Percentiles rank a stretch among this genome's conserved stretches.
phyloP scores from a whole-genome alignment of 768 basidiomycete species.

The Clitopilus hobsonii region DNA sequence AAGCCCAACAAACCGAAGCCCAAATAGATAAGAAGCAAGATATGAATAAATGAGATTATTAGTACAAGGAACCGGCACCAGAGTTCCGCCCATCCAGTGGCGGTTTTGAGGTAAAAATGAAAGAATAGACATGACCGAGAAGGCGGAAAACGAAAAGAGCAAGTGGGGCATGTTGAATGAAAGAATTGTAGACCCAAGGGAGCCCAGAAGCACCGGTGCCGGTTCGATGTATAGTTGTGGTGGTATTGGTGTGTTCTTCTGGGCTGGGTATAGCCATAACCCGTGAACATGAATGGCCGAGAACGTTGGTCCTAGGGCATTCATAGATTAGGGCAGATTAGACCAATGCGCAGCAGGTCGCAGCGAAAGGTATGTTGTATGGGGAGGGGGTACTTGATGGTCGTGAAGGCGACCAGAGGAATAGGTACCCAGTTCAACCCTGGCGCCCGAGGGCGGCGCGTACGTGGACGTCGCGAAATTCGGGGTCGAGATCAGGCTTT shows the following conservation, averaged over 20 bases:
- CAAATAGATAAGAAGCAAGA: background rate
- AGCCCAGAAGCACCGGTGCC: background rate
- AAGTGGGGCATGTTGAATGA: background rate
- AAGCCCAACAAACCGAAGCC: background rate
- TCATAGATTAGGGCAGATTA: conserved; percentile 5
- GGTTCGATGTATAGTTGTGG: no score
- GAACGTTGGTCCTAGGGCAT: background rate
- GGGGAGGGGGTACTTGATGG: conserved; percentile 9
- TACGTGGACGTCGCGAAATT: background rate
- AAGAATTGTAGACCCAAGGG: background rate
- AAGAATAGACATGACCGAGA: background rate
- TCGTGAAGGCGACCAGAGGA: conserved; percentile 10
- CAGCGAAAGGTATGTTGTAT: background rate
- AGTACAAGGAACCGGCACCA: conserved; percentile 2
- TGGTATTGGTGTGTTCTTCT: background rate
- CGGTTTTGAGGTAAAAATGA: background rate
- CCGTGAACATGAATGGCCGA: background rate
- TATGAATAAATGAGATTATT: background rate
- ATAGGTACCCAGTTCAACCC: background rate
- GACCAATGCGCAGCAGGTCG: conserved; percentile 3
- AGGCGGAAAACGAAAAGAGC: background rate
- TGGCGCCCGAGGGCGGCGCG: background rate
- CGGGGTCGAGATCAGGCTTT: background rate
- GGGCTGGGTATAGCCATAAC: background rate
- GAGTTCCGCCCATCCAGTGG: background rate